A percentile compares a stretch with the other conserved stretches of the same genome.
Evolutionary conservation across 2,329 filamentous ascomycete genomes (phyloP).

Genomic region (Xylaria sp.): DNA sequence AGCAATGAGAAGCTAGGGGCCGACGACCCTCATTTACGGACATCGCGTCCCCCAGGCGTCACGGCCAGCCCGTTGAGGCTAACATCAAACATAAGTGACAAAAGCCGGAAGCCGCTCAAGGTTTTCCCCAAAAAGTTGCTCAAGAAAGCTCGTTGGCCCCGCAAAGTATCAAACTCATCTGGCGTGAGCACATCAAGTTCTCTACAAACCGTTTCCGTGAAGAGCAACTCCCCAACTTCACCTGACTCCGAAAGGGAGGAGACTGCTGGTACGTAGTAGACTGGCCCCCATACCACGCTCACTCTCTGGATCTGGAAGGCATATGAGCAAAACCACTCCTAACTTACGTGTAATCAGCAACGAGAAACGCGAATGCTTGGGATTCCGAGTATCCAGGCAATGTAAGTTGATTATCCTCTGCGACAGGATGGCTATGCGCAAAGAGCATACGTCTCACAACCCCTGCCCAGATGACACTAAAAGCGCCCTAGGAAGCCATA

Average conservation of each 20-base stretch:
- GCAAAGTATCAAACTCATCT: constrained; percentile 48
- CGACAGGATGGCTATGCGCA: background rate
- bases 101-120: constrained; percentile 36
- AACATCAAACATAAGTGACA: constrained; percentile 42
- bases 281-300: background rate
- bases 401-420: constrained; percentile 36
- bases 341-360: background rate
- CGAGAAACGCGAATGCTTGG: constrained; percentile 18
- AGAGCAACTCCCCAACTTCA: constrained; percentile 43
- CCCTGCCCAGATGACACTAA: constrained; percentile 2
- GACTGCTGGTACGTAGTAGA: constrained; percentile 3
- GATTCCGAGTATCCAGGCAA: constrained; percentile 38
- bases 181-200: constrained; percentile 50
- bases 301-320: background rate
- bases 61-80: constrained; percentile 4
- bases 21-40: background rate
- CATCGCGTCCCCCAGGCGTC: background rate
- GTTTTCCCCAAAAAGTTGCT: constrained; percentile 46
- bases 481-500: constrained; percentile 51
- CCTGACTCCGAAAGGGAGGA: constrained; percentile 8
- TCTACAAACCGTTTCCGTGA: constrained; percentile 45
- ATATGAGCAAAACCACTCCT: background rate
- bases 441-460: background rate
- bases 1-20: background rate
- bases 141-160: constrained; percentile 48